Evolutionary conservation across 2,329 filamentous ascomycete species (phyloP), one percentile per base, ranked within the genome.

Genomic region (Gaeumannomyces tritici): DNA sequence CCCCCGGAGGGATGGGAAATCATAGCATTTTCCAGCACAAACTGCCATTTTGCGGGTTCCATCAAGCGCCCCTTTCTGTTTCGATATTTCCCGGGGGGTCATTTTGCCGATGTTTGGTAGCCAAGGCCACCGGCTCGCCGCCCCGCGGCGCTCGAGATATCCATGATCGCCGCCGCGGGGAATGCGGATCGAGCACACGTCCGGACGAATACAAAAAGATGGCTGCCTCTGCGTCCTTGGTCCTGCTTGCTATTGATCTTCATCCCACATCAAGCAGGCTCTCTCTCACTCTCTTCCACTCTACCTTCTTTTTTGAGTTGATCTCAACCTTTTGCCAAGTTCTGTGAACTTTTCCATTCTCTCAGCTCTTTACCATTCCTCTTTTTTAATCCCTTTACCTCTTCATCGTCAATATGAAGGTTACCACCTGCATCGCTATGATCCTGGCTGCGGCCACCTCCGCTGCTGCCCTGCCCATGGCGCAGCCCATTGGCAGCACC

Each of bases 371-470:
- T 9, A 56, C 6, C 12, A 27, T 28, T 1, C 55, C 55, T 28
- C 55, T 28, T 29, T 55, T 55, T 51, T 51, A 51, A 27, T 55
- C 18, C 24, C 26, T 61, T 26, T 35, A 35, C 24, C 24, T 27
- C 26, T 7, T 9, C 27, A 42, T 29, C 51, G 47, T 9, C 51
- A 61, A 61, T 11, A 61, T 61, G 56, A 29, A 58, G 42, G 27
- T 29, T 55, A 21, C 29, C 29, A 35, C 51, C 31, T 35, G 55
- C 51, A 31, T 61, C 33, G 31, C 60, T 6, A 55, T 55, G 28
- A 26, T 61, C 60, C 60, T 61, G 60, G 51, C 60, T 6, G 60
- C 60, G 60, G 54, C 54, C 60, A 55, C 60, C 35, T 31, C 60
- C 54, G 60, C 55, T 24, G 51, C 24, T 28, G 60, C 60, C 55